phyloP scores from a whole-genome alignment of 352 stramenopile species.

The Phytopythium aichiense region DNA sequence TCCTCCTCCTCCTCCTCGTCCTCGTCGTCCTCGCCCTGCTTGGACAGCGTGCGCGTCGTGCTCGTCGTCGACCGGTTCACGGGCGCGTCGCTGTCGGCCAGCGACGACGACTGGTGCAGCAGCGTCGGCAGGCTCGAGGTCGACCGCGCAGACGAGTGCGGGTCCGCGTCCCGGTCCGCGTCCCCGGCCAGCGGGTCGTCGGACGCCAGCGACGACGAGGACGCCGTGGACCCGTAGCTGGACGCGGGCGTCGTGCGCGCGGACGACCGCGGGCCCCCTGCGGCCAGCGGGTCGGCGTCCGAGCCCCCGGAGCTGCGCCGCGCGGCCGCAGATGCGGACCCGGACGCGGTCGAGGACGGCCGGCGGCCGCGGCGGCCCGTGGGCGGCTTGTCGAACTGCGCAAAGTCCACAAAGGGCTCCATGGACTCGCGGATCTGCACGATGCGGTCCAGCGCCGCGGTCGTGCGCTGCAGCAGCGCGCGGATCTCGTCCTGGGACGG shows the following conservation, averaged over 20 bases:
- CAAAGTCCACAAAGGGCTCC: conserved; percentile 78
- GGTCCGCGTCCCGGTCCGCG: not conserved
- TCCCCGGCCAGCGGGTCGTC: conserved; percentile 2
- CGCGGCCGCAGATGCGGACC: too few species aligned
- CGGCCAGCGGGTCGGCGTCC: not conserved
- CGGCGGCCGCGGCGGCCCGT: conserved; percentile 7
- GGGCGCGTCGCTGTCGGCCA: not conserved
- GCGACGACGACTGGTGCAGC: conserved; percentile 8
- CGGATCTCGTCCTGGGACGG: conserved; percentile 74
- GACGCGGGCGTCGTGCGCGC: not conserved
- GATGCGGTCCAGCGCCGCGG: conserved; percentile 70
- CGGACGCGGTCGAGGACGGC: conserved; percentile 9
- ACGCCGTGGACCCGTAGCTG: conserved; percentile 5
- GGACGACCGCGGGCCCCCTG: not conserved
- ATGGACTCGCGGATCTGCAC: conserved; percentile 82
- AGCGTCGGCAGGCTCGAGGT: conserved; percentile 1
- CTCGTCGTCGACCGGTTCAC: conserved; percentile 6
- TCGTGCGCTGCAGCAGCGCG: conserved; percentile 63
- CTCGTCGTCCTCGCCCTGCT: conserved; percentile 7
- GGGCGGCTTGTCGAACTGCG: conserved; percentile 61
- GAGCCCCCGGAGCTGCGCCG: not conserved
- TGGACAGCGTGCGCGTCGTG: conserved; percentile 10
- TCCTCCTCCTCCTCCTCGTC: conserved; percentile 17
- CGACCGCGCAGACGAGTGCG: conserved; percentile 22
- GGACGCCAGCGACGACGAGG: conserved; percentile 1